Base-by-base conservation (phyloP, 495 filamentous ascomycete species). In the Letharia columbiana region DNA sequence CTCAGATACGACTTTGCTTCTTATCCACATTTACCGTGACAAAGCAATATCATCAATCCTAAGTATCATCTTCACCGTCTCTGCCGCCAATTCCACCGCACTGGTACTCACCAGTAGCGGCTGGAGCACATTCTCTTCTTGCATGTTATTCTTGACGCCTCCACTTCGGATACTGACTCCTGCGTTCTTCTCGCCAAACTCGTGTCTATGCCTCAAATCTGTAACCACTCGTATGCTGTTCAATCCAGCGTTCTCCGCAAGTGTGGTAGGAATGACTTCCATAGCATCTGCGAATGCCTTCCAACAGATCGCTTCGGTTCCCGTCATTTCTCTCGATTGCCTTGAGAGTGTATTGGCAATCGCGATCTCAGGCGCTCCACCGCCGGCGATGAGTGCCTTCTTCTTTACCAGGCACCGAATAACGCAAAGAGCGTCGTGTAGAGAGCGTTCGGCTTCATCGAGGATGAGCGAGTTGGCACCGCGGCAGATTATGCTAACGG, bases 161-260 rank as follows among this genome's bases (percentile, higher is more conserved):
- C 95, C 93, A 73, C 88, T 91, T 83, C 94, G 91, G 78, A 98
- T 98, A 77, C 91, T 96, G 33, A 98, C 91, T 64, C 94, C 94
- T 23, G 94, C 93, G 70, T 96, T 95, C 81, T 88, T 88, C 84
- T 98, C 91, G 61, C 93, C 95, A 75, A 89, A 86, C 67, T 91
- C 94, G 75, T 98, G 94, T 69, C 91, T 83, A 77, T 96, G 91
- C 72, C 95, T 84, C 75, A 98, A 78, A 66, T 96, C 95, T 45
- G 94, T 98, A n/a, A 98, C 94, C 20, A 98, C 95, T 77, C 92
- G 95, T 82, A 98, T 98, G 72, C 88, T 90, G 81, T 97, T 98
- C 64, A 98, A 82, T 44, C 94, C 94, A 1, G 94, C 94, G 70
- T 98, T 98, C 80, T 98, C 94, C 4, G 94, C 94, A 56, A 98